These are phyloP conservation scores for Lavandula angustifolia DNA, from an alignment of 257 asterid genomes.

Conservation along the genomic window DNA sequence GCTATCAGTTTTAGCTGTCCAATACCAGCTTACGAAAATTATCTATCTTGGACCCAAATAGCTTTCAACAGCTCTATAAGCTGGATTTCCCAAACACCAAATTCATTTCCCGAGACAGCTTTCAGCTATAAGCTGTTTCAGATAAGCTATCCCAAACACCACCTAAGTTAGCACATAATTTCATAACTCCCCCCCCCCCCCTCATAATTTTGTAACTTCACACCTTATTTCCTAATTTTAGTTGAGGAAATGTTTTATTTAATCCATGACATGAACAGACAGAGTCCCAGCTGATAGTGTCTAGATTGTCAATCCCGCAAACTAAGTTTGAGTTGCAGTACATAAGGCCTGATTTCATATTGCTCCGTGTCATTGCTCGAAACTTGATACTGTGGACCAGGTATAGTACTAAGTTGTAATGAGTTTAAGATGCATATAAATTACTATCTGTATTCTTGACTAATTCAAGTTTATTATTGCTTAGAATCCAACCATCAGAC, in stretches of 20 bases:
- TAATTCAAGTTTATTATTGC: slow-evolving; percentile 31
- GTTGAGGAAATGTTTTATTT: slow-evolving; percentile 19
- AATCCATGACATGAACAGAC: slow-evolving; percentile 54
- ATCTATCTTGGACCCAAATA: too few species aligned
- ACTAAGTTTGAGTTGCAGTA: slow-evolving; percentile 86
- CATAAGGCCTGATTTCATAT: slow-evolving; percentile 90
- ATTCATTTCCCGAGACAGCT: too few species aligned
- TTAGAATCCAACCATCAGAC: slow-evolving; percentile 78
- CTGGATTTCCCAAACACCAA: too few species aligned
- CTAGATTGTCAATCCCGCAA: slow-evolving; percentile 81
- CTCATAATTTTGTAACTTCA: neutral
- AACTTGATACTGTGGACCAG: slow-evolving; percentile 95
- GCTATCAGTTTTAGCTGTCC: too few species aligned
- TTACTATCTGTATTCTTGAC: slow-evolving; percentile 14
- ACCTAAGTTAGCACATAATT: slow-evolving; percentile 8
- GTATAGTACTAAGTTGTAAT: slow-evolving; percentile 43
- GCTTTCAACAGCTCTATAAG: too few species aligned
- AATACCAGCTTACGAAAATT: too few species aligned
- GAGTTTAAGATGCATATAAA: slow-evolving; percentile 11
- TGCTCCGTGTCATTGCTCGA: slow-evolving; percentile 90
- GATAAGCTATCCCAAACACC: too few species aligned
- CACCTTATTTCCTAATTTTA: slow-evolving; percentile 24
- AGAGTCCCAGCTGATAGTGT: slow-evolving; percentile 76
- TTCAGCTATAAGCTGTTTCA: too few species aligned
- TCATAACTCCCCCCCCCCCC: too few species aligned